phyloP scores from a whole-genome alignment of 805 yeast genomes.

The Sugiyamaella floridensis region DNA sequence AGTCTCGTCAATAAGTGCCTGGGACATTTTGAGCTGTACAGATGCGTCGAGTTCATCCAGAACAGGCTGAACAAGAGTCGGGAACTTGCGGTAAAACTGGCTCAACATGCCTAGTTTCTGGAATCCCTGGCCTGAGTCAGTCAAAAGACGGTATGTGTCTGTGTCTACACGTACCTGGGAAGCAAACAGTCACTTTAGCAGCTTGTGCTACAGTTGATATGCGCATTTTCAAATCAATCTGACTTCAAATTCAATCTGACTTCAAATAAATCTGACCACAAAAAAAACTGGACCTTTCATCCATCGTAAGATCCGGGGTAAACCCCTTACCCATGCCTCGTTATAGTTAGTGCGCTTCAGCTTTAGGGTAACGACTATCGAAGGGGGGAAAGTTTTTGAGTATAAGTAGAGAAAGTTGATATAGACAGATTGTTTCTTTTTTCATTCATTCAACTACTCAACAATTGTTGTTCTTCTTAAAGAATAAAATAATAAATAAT shows the following conservation, averaged over 20 bases:
- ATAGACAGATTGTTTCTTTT: too few species aligned
- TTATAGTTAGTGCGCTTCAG: too few species aligned
- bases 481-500: too few species aligned
- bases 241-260: too few species aligned
- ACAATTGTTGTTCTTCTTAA: too few species aligned
- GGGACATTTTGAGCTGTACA: conserved; percentile 15
- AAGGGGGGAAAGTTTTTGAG: too few species aligned
- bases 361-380: too few species aligned
- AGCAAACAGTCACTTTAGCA: conserved; percentile 7
- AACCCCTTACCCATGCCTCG: not conserved
- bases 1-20: conserved; percentile 14
- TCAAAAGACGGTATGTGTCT: too few species aligned
- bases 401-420: too few species aligned
- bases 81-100: conserved; percentile 17
- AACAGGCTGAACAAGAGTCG: conserved; percentile 22
- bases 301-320: not conserved
- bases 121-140: conserved; percentile 34
- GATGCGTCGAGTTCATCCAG: conserved; percentile 27
- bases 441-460: too few species aligned
- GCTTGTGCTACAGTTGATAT: not conserved
- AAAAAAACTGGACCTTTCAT: not conserved
- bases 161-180: conserved; percentile 10
- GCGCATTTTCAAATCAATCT: not conserved
- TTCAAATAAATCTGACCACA: too few species aligned
- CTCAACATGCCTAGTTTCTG: conserved; percentile 30